These are phyloP conservation scores for Coprinellus micaceus DNA, from an alignment of 768 basidiomycete genomes.

Conservation along the genomic window DNA sequence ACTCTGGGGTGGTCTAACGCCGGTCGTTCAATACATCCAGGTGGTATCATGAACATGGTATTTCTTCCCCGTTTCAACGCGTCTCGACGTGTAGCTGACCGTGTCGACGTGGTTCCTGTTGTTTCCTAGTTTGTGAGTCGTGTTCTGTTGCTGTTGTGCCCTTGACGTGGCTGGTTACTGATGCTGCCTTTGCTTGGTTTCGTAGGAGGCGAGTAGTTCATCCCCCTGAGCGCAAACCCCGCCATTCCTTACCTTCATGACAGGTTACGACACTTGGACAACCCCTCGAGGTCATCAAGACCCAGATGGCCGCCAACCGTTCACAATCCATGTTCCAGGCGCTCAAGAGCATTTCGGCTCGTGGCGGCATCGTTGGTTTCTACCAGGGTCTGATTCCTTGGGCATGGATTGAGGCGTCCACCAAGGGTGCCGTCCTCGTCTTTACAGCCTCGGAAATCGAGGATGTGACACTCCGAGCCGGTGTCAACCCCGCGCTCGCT, in stretches of 20 bases:
- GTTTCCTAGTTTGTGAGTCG: conserved; percentile 49
- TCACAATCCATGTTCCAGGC: conserved; percentile 88
- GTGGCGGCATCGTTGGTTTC: conserved; percentile 86
- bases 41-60: conserved; percentile 99
- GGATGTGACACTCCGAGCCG: conserved; percentile 55
- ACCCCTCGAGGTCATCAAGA: conserved; percentile 96
- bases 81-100: conserved; percentile 12
- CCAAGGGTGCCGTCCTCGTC: conserved; percentile 93
- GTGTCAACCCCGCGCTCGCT: conserved; percentile 74
- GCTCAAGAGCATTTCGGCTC: conserved; percentile 79
- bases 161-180: conserved; percentile 15
- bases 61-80: conserved; percentile 17
- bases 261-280: conserved; percentile 98
- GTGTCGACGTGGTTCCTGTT: conserved; percentile 4
- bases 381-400: conserved; percentile 99
- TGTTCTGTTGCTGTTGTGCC: conserved; percentile 11
- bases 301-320: conserved; percentile 98
- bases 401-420: conserved; percentile 99
- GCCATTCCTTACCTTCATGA: conserved; percentile 2
- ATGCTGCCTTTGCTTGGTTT: conserved; percentile 11
- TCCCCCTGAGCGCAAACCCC: conserved; percentile 7
- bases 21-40: conserved; percentile 37
- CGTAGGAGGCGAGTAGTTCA: conserved; percentile 74
- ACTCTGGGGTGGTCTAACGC: conserved; percentile 14
- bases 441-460: conserved; percentile 97